A percentile compares a stretch with the other conserved stretches of the same genome.
Evolutionary conservation across 805 yeast species (phyloP).

Genomic region (Pichia membranifaciens): DNA sequence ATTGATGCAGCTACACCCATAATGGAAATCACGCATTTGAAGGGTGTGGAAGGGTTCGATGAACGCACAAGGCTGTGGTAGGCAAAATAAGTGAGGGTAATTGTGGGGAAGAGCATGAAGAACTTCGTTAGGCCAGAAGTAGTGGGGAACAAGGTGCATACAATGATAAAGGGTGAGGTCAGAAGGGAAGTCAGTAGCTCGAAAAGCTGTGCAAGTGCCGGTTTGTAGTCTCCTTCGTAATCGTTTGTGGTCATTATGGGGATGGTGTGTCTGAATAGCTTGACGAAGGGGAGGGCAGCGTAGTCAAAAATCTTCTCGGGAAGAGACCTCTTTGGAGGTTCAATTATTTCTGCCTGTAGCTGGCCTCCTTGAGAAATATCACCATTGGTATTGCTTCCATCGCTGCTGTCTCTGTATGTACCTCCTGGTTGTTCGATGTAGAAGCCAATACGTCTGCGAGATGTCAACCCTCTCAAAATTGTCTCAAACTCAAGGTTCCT

Average conservation of each 20-base stretch:
- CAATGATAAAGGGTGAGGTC: slow-evolving; percentile 20
- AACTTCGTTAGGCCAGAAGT: neutral
- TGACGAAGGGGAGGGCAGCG: slow-evolving; percentile 18
- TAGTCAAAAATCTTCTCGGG: slow-evolving; percentile 12
- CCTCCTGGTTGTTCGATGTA: slow-evolving; percentile 9
- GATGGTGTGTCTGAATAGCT: slow-evolving; percentile 19
- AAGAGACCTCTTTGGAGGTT: neutral
- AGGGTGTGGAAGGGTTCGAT: slow-evolving; percentile 17
- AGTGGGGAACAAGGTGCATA: slow-evolving; percentile 19
- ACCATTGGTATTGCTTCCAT: neutral
- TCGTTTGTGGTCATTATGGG: slow-evolving; percentile 22
- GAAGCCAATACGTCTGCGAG: slow-evolving; percentile 17
- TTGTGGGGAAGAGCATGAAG: slow-evolving; percentile 6
- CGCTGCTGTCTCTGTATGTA: slow-evolving; percentile 13
- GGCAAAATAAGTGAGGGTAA: slow-evolving; percentile 14
- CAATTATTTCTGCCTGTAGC: slow-evolving; percentile 7
- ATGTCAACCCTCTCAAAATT: slow-evolving; percentile 22
- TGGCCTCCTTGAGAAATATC: neutral
- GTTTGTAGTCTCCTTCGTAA: slow-evolving; percentile 20
- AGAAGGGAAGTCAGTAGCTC: slow-evolving; percentile 18
- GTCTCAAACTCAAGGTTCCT: slow-evolving; percentile 26
- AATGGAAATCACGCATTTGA: slow-evolving; percentile 31
- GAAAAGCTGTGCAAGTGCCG: slow-evolving; percentile 16
- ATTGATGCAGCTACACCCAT: slow-evolving; percentile 65
- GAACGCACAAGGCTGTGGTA: slow-evolving; percentile 20